These are phyloP conservation scores for Ophidiomyces ophidiicola DNA, from an alignment of 2,329 filamentous ascomycete species.

Conservation along the genomic window DNA sequence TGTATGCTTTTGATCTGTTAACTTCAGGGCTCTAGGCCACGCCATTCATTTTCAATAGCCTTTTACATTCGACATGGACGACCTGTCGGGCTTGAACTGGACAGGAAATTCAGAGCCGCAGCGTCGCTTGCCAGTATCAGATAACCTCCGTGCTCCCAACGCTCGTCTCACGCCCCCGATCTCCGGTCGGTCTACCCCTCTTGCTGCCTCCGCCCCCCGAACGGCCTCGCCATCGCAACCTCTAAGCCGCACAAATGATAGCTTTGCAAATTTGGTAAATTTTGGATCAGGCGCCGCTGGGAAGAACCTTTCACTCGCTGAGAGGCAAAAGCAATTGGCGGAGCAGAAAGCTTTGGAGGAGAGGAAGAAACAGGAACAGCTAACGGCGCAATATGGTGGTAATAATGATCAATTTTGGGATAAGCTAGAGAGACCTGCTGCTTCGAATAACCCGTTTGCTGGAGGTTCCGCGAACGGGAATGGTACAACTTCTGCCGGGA, in stretches of 20 bases:
- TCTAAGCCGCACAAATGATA: conserved; percentile 34
- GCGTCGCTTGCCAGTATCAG: conserved; percentile 29
- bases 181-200: conserved; percentile 36
- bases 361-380: conserved; percentile 56
- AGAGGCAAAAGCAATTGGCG: conserved; percentile 56
- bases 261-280: conserved; percentile 54
- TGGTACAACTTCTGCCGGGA: not conserved
- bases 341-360: conserved; percentile 67
- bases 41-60: no score
- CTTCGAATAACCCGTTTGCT: conserved; percentile 22
- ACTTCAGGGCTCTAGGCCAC: no score
- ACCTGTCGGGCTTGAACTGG: conserved; percentile 38
- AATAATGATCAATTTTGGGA: conserved; percentile 62
- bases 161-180: conserved; percentile 28
- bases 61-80: conserved; percentile 35
- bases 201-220: conserved; percentile 20
- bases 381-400: conserved; percentile 64
- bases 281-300: conserved; percentile 39
- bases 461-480: conserved; percentile 15
- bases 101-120: conserved; percentile 24
- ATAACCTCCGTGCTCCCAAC: conserved; percentile 25
- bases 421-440: conserved; percentile 44
- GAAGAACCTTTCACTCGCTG: conserved; percentile 57
- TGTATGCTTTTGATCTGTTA: no score
- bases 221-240: conserved; percentile 31